Evolutionary conservation across 768 basidiomycete species (phyloP).

Genomic region (Rossbeevera mucosa): DNA sequence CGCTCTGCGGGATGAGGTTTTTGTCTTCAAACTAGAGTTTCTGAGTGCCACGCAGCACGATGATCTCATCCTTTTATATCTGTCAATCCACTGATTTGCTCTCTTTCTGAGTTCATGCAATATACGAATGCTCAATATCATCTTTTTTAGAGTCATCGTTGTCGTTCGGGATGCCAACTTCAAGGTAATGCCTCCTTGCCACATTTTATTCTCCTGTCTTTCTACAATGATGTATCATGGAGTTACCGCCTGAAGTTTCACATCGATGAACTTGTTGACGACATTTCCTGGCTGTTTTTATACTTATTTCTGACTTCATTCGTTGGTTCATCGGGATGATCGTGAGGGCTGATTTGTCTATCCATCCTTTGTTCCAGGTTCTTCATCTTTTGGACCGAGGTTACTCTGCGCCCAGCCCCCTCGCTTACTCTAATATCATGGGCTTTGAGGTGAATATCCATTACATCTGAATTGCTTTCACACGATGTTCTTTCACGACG

Average conservation of each 20-base stretch:
- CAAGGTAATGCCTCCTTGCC: slow-evolving; percentile 2
- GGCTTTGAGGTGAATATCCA: slow-evolving; percentile 10
- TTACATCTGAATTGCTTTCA: background rate
- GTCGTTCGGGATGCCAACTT: background rate
- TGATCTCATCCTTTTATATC: slow-evolving; percentile 56
- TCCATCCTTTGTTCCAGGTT: background rate
- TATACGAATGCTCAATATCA: background rate
- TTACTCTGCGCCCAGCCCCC: no score
- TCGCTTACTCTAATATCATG: no score
- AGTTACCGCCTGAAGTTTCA: slow-evolving; percentile 80
- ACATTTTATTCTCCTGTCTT: background rate
- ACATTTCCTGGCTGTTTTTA: slow-evolving; percentile 78
- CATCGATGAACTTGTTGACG: slow-evolving; percentile 47
- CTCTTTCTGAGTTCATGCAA: background rate
- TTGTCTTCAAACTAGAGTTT: slow-evolving; percentile 90
- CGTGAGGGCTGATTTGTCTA: background rate
- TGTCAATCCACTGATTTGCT: slow-evolving; percentile 60
- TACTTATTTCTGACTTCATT: slow-evolving; percentile 45
- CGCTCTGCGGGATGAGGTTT: slow-evolving; percentile 46
- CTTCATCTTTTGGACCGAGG: background rate
- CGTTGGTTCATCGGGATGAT: background rate
- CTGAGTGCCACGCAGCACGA: slow-evolving; percentile 64
- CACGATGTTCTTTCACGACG: slow-evolving; percentile 58
- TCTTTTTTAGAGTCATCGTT: slow-evolving; percentile 2
- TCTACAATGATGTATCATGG: slow-evolving; percentile 41